Conservation (phyloP, 768 basidiomycete genomes). For the Rhodotorula babjevae region DNA sequence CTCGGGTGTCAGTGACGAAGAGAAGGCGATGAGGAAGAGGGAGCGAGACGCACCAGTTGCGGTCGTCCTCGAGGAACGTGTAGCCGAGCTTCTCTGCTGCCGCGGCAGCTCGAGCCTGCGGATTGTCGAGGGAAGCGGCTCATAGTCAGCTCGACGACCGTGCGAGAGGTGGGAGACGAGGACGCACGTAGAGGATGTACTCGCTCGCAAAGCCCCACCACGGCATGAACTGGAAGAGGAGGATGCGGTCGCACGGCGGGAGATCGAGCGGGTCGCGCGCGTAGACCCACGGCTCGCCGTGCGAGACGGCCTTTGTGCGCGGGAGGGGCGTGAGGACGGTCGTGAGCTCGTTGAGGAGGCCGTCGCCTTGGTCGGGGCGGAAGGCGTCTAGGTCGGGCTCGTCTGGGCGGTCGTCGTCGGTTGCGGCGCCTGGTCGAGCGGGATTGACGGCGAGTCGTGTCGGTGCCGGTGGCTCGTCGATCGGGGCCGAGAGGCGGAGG, state of each 20-base stretch:
- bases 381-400: neutral
- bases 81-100: conserved; percentile 24
- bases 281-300: conserved; percentile 5
- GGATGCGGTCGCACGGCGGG: conserved; percentile 12
- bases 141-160: no score
- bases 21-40: neutral
- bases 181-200: conserved; percentile 30
- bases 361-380: neutral
- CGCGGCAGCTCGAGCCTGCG: conserved; percentile 12
- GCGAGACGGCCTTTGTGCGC: neutral
- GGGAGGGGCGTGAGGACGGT: neutral
- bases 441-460: no score
- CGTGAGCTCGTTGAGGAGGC: neutral
- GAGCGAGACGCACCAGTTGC: conserved; percentile 11
- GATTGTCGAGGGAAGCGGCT: no score
- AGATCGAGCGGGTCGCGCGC: neutral
- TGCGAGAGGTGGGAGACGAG: no score
- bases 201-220: conserved; percentile 37
- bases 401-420: no score
- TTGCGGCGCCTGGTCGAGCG: no score
- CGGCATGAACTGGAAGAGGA: conserved; percentile 28
- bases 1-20: no score
- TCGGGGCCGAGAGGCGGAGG: neutral
- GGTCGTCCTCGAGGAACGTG: conserved; percentile 26
- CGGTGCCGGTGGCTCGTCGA: no score